Conservation (phyloP, 179 eudicot species). For the Amaranthus tricolor region DNA sequence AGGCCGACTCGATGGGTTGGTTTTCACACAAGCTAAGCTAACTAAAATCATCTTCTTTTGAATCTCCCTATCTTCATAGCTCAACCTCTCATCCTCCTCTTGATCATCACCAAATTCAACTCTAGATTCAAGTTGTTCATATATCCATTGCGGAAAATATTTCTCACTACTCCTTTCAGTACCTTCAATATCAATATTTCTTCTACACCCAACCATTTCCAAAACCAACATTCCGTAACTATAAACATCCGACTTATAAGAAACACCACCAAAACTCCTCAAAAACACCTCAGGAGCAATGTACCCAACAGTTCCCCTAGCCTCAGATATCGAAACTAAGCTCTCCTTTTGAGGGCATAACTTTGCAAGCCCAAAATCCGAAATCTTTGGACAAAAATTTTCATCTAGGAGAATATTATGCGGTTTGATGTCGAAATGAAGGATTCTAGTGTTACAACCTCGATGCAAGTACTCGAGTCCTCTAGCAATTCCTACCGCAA, state of each 20-base stretch:
- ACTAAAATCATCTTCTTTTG: conserved; percentile 40
- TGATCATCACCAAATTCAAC: conserved; percentile 9
- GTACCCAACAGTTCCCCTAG: conserved; percentile 41
- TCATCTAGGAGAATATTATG: conserved; percentile 47
- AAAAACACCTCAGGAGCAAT: conserved; percentile 46
- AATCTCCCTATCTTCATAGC: conserved; percentile 17
- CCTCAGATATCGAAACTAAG: conserved; percentile 24
- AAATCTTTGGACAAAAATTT: conserved; percentile 39
- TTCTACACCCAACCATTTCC: conserved; percentile 37
- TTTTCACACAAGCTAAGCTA: conserved; percentile 39
- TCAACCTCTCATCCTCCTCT: neutral
- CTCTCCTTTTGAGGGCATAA: conserved; percentile 31
- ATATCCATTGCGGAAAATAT: conserved; percentile 35
- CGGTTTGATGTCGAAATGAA: conserved; percentile 49
- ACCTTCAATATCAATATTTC: conserved; percentile 8
- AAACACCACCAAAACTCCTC: conserved; percentile 32
- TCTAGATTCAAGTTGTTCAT: conserved; percentile 30
- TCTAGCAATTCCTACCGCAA: conserved; percentile 38
- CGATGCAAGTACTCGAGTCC: conserved; percentile 42
- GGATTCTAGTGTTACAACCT: conserved; percentile 42
- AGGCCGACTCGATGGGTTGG: conserved; percentile 33
- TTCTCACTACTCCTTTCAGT: conserved; percentile 19
- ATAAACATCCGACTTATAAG: conserved; percentile 41
- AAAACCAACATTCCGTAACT: conserved; percentile 42
- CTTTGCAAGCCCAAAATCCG: conserved; percentile 49